Evolutionary conservation across 495 filamentous ascomycete species (phyloP).

Genomic region (Hypoxylon lienhwacheense): DNA sequence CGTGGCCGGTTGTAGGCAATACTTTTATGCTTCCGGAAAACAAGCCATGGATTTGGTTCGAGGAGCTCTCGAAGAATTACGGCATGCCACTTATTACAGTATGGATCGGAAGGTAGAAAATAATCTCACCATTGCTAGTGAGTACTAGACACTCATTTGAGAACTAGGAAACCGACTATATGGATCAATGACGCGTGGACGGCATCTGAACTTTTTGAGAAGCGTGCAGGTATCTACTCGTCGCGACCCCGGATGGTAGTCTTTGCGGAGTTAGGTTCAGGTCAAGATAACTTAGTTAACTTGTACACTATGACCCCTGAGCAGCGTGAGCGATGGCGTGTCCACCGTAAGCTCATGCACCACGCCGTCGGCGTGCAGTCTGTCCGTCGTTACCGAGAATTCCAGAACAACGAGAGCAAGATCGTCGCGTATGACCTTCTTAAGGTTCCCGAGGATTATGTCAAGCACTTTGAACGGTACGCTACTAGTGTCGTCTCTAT

Average conservation of each 20-base stretch:
- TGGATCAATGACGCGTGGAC: constrained; percentile 68
- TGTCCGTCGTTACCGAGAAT: constrained; percentile 59
- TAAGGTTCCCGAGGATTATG: constrained; percentile 53
- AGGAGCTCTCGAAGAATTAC: constrained; percentile 57
- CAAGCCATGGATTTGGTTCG: constrained; percentile 68
- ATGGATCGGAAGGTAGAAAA: constrained; percentile 58
- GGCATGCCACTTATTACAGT: constrained; percentile 61
- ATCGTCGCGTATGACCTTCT: constrained; percentile 56
- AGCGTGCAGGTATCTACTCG: constrained; percentile 58
- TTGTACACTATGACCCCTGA: constrained; percentile 52
- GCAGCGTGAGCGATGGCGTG: constrained; percentile 61
- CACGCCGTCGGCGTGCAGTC: constrained; percentile 62
- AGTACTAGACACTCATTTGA: background rate
- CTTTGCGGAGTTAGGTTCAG: constrained; percentile 61
- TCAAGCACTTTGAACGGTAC: constrained; percentile 65
- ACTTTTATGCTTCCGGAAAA: constrained; percentile 60
- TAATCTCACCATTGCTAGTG: background rate
- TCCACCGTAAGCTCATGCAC: constrained; percentile 65
- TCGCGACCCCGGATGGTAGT: constrained; percentile 59
- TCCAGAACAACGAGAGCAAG: constrained; percentile 63
- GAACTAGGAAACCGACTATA: constrained; percentile 58
- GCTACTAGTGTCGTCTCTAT: constrained; percentile 66
- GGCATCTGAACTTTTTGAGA: constrained; percentile 59
- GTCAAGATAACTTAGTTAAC: constrained; percentile 61
- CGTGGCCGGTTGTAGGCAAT: constrained; percentile 56